Evolutionary conservation across 225 moss, liverwort and hornwort genomes (phyloP).

Genomic region (Physcomitrellopsis africana): DNA sequence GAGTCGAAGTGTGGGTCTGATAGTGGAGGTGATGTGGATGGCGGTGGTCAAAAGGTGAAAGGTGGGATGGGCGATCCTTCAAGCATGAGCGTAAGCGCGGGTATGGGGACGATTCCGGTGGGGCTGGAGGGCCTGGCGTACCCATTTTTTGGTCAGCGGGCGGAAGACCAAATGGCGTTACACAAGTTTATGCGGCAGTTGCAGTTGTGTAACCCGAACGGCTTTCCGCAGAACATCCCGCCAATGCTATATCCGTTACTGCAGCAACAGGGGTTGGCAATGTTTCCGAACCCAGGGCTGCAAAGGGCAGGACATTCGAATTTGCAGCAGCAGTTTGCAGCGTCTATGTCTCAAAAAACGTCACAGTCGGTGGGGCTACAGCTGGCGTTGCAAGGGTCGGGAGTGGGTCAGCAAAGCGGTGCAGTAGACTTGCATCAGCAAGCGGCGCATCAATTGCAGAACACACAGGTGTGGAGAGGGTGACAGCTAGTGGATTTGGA

Average conservation of each 20-base stretch:
- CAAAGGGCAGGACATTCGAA: slow-evolving; percentile 53
- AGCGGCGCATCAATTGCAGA: slow-evolving; percentile 60
- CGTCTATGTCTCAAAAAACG: slow-evolving; percentile 57
- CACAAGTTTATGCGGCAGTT: slow-evolving; percentile 75
- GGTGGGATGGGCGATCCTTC: slow-evolving; percentile 57
- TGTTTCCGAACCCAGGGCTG: slow-evolving; percentile 54
- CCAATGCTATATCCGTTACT: slow-evolving; percentile 73
- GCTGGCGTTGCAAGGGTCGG: slow-evolving; percentile 48
- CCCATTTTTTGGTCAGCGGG: slow-evolving; percentile 63
- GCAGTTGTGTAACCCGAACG: slow-evolving; percentile 62
- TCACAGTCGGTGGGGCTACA: slow-evolving; percentile 47
- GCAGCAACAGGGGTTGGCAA: slow-evolving; percentile 58
- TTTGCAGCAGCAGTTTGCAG: slow-evolving; percentile 66
- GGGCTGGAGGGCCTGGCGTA: slow-evolving; percentile 69
- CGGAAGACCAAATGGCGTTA: slow-evolving; percentile 71
- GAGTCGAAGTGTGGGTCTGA: slow-evolving; percentile 59
- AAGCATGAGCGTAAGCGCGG: slow-evolving; percentile 61
- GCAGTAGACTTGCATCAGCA: slow-evolving; percentile 58
- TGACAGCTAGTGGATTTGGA: background rate
- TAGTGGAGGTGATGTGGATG: slow-evolving; percentile 64
- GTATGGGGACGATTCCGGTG: slow-evolving; percentile 55
- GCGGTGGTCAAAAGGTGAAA: slow-evolving; percentile 67
- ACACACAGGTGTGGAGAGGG: slow-evolving; percentile 49
- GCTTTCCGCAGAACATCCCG: slow-evolving; percentile 66
- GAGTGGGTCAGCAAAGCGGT: slow-evolving; percentile 46